Base-by-base conservation (phyloP, 1,284 basidiomycete species). In the Golubevia sp. region DNA sequence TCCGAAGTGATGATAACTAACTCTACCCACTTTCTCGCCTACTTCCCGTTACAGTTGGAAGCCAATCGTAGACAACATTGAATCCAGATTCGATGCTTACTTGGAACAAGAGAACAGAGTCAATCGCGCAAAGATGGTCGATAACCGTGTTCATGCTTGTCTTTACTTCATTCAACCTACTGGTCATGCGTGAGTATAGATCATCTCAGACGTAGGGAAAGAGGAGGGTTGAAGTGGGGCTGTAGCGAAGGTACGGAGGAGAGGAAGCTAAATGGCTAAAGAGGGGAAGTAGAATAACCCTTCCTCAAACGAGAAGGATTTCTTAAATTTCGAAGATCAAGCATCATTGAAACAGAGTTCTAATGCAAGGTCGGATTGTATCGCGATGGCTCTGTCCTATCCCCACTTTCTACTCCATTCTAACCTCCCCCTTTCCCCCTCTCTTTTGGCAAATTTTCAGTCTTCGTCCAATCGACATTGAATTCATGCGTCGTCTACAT, bases 81-180 rank as follows among this genome's bases (percentile, higher is more conserved):
- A 81, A 57, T 74, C 79, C 21, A 73, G 79, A 52, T 80, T 80
- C 63, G 79, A 82, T 63, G 66, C 72, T 59, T 82, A 79, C 68
- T 74, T 82, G 44, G 79, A 82, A 64, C 79, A 82, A 69, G 79
- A 82, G 71, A 82, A 82, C 66, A 71, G 79, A 18, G 68, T 77
- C 58, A 80, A 77, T 68, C 76, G 79, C 57, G 72, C 70, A 63
- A 79, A 77, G 68, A 73, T 82, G 38, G 67, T 73, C 50, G 79
- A 82, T 72, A 79, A 80, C 67, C 79, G 79, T 23, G 79, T 82
- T 49, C 79, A 82, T 61, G 79, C 79, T 38, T 77, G 79, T 64
- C 70, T 82, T 66, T 82, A 82, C 74, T 82, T 82, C 64, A 64
- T 82, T 56, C 79, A 82, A 70, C 79, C 79, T 54, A 82, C 78